Evolutionary conservation across 2,329 filamentous ascomycete genomes (phyloP), one percentile per base, ranked within the genome.

Genomic region (Beauveria asiatica): DNA sequence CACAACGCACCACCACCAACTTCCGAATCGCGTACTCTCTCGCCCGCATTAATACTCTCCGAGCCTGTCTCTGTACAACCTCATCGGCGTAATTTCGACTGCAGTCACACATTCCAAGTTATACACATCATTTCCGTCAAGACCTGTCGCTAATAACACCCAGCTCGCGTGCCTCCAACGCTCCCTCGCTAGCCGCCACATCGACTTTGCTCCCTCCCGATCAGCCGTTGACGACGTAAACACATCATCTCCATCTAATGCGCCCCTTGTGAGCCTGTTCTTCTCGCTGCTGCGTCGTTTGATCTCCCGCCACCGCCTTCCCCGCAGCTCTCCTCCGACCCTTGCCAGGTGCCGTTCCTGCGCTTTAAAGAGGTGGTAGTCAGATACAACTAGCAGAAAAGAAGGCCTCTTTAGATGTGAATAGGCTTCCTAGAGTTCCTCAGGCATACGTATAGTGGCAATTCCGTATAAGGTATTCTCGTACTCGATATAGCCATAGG

Each of bases 381-480:
- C 94, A 25, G 92, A 97, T 33, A 97, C 93, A 5, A 93, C 87
- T 7, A 93, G 93, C 61, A 99, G 80, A 39, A 83, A 79, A 41
- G 92, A 97, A 2, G 95, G 94, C 30, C 89, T 85, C 77, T 95
- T 96, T 52, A 99, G 81, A 73, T 97, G 92, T 59, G 83, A 80
- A 72, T 96, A 97, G 42, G 96, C 86, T 52, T 84, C 81, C 85
- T 92, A 97, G 72, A 99, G 97, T 62, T 94, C 89, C 75, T 97
- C 92, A 54, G 84, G 91, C 6, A 89, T 91, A 62, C 83, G 82
- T 70, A 96, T 90, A 60, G 83, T 83, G 67, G 90, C 93, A 70
- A 97, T 85, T 44, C 92, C 85, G 68, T 94, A 89, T 63, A 96
- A 86, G 7, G 93, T 97, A 76, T 97, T 96, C 74, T 99, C 94